These are phyloP conservation scores for Arabis hirsuta DNA, from an alignment of 345 rosid genomes.

Conservation along the genomic window DNA sequence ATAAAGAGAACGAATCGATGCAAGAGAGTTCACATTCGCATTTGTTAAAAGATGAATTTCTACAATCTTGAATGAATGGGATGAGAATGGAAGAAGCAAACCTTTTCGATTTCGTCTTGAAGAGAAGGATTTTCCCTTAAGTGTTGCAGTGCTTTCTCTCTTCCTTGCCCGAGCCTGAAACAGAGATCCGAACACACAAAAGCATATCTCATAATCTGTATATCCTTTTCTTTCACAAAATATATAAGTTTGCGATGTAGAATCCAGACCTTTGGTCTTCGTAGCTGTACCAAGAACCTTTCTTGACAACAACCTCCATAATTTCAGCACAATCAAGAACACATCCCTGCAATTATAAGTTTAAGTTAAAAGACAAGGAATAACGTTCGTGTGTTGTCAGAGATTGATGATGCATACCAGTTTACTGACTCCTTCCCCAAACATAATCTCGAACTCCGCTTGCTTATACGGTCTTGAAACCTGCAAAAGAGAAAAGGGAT, in stretches of 20 bases:
- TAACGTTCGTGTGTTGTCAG: conserved; percentile 9
- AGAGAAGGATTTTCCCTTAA: conserved; percentile 72
- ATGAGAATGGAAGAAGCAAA: conserved; percentile 32
- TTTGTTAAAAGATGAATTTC: background rate
- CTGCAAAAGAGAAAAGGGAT: conserved; percentile 42
- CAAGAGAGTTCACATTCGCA: background rate
- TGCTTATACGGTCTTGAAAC: conserved; percentile 95
- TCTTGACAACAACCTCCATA: conserved; percentile 81
- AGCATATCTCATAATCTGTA: conserved; percentile 4
- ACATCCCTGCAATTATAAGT: conserved; percentile 68
- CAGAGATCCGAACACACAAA: conserved; percentile 14
- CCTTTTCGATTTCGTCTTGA: conserved; percentile 84
- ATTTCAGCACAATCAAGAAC: conserved; percentile 86
- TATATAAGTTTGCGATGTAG: background rate
- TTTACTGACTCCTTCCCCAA: conserved; percentile 95
- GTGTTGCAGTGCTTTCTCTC: conserved; percentile 86
- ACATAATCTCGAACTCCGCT: conserved; percentile 95
- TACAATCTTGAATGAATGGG: background rate
- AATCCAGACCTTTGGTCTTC: conserved; percentile 76
- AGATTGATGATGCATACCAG: conserved; percentile 59
- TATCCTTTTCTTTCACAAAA: background rate
- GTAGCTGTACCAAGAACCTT: conserved; percentile 97
- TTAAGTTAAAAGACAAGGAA: conserved; percentile 26
- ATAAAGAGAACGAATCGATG: background rate
- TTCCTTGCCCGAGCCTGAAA: conserved; percentile 90